Evolutionary conservation across 345 rosid species (phyloP).

Genomic region (Gossypioides kirkii): DNA sequence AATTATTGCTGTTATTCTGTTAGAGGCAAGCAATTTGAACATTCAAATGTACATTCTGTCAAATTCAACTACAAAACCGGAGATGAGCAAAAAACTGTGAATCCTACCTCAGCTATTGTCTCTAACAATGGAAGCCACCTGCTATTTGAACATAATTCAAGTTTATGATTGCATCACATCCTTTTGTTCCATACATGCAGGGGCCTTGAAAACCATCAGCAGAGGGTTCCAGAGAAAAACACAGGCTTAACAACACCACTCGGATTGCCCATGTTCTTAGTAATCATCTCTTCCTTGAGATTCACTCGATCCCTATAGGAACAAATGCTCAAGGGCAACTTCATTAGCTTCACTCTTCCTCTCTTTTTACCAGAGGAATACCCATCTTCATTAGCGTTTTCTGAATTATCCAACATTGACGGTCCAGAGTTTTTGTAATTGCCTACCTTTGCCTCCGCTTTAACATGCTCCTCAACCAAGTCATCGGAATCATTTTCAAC

Average conservation of each 20-base stretch:
- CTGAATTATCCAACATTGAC: slow-evolving; percentile 28
- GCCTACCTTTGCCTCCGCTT: slow-evolving; percentile 31
- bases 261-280: slow-evolving; percentile 33
- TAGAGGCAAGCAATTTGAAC: slow-evolving; percentile 32
- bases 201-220: slow-evolving; percentile 45
- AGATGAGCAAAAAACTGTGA: slow-evolving; percentile 28
- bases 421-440: slow-evolving; percentile 25
- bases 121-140: slow-evolving; percentile 21
- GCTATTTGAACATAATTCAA: slow-evolving; percentile 13
- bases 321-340: slow-evolving; percentile 72
- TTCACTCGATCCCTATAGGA: slow-evolving; percentile 52
- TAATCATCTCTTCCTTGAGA: slow-evolving; percentile 37
- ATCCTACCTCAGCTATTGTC: slow-evolving; percentile 39
- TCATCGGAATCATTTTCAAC: slow-evolving; percentile 58
- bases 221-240: slow-evolving; percentile 40
- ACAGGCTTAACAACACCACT: slow-evolving; percentile 27
- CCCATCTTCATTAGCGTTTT: slow-evolving; percentile 42
- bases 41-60: slow-evolving; percentile 34
- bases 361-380: slow-evolving; percentile 50
- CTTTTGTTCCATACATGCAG: slow-evolving; percentile 58
- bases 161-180: slow-evolving; percentile 56
- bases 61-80: slow-evolving; percentile 44
- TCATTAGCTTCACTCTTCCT: slow-evolving; percentile 83
- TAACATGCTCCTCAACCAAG: slow-evolving; percentile 32
- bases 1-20: slow-evolving; percentile 13